These are phyloP conservation scores for Colletotrichum scovillei DNA, from an alignment of 2,329 filamentous ascomycete genomes.

Conservation along the genomic window DNA sequence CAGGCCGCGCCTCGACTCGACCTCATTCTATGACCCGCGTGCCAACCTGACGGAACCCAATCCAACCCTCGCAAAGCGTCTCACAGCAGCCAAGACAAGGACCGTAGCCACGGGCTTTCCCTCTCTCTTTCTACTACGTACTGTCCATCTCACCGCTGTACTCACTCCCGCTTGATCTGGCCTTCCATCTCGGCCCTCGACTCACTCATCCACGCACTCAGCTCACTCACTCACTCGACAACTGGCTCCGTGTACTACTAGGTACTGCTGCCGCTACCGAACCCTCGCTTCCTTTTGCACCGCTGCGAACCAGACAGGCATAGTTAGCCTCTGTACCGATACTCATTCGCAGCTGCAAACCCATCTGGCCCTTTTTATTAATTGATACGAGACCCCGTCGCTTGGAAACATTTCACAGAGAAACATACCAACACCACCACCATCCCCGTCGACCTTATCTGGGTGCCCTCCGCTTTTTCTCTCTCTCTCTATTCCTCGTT, in stretches of 20 bases:
- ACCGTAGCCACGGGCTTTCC: neutral
- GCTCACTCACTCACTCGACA: neutral
- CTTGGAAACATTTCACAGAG: neutral
- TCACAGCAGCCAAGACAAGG: neutral
- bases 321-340: constrained; percentile 12
- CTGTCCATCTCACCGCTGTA: neutral
- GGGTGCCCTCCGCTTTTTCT: neutral
- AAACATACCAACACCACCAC: neutral
- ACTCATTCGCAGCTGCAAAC: constrained; percentile 2
- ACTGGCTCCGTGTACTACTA: neutral
- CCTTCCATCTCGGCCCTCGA: neutral
- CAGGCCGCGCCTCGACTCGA: neutral
- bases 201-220: no score
- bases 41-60: neutral
- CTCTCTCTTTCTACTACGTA: no score
- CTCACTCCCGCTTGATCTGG: neutral
- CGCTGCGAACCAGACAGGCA: constrained; percentile 1
- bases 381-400: constrained; percentile 21
- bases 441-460: neutral
- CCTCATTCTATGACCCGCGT: neutral
- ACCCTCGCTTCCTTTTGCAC: neutral
- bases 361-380: constrained; percentile 19
- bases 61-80: neutral
- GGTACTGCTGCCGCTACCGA: neutral
- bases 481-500: neutral